These are phyloP conservation scores for Lachancea quebecensis DNA, from an alignment of 805 yeast genomes.

Conservation along the genomic window DNA sequence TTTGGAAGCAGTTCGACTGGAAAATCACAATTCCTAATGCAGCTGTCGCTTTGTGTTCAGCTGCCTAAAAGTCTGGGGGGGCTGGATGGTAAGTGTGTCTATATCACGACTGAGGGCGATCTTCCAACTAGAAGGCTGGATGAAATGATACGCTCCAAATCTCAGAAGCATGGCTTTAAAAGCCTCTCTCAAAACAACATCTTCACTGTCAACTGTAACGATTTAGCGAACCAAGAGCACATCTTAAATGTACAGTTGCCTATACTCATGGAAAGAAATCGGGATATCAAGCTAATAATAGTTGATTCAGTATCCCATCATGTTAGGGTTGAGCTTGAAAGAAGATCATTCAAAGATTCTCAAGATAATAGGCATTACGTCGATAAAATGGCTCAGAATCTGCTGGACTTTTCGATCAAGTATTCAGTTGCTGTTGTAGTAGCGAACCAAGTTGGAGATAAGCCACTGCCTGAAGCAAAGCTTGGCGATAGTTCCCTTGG, in stretches of 20 bases:
- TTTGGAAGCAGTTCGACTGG: constrained; percentile 84
- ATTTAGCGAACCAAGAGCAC: constrained; percentile 68
- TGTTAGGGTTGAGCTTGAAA: constrained; percentile 53
- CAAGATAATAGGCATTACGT: constrained; percentile 39
- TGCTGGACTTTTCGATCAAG: constrained; percentile 43
- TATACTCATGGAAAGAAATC: constrained; percentile 36
- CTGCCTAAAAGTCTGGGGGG: constrained; percentile 44
- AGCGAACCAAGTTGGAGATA: constrained; percentile 76
- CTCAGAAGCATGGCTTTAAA: constrained; percentile 14
- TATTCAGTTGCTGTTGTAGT: constrained; percentile 55
- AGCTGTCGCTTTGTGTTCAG: constrained; percentile 55
- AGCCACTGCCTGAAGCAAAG: constrained; percentile 21
- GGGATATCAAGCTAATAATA: constrained; percentile 47
- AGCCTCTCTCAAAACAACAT: constrained; percentile 36
- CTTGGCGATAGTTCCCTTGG: constrained; percentile 5
- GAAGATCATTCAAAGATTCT: constrained; percentile 32
- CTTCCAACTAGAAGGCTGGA: constrained; percentile 58
- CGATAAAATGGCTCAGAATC: constrained; percentile 38
- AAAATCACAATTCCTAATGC: constrained; percentile 73
- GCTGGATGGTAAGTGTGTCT: constrained; percentile 47
- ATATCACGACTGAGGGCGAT: constrained; percentile 70
- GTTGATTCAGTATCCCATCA: constrained; percentile 85
- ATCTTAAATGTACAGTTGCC: constrained; percentile 67
- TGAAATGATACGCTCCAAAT: constrained; percentile 37
- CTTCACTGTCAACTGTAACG: constrained; percentile 52